Evolutionary conservation across 2,329 filamentous ascomycete species (phyloP).

Genomic region (Talaromyces verruculosus): DNA sequence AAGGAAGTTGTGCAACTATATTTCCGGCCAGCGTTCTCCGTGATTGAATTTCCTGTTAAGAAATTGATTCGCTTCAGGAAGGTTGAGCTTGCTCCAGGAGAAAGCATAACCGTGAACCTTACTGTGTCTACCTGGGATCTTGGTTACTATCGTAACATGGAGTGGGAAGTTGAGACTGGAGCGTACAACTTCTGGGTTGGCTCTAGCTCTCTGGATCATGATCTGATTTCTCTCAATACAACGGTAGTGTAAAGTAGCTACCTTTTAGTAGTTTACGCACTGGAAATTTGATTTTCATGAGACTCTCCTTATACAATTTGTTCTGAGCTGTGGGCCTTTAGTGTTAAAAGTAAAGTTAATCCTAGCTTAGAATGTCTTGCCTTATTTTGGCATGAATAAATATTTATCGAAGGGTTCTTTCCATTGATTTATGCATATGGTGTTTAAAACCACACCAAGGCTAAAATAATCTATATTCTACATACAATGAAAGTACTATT

Average conservation of each 20-base stretch:
- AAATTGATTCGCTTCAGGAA: not conserved
- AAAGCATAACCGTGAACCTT: not conserved
- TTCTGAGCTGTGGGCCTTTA: no score
- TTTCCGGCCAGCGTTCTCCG: not conserved
- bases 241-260: not conserved
- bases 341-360: no score
- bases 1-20: not conserved
- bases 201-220: not conserved
- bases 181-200: not conserved
- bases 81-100: not conserved
- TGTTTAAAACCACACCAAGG: not conserved
- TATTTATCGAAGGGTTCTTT: not conserved
- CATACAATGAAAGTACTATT: not conserved
- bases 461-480: not conserved
- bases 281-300: no score
- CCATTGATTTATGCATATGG: no score
- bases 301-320: no score
- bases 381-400: no score
- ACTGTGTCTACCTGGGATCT: not conserved
- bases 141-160: not conserved
- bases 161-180: not conserved
- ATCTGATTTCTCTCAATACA: not conserved
- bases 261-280: no score
- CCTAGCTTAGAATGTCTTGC: no score
- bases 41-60: not conserved